Conservation (phyloP, 805 yeast species). For the Kregervanrija delftensis region DNA sequence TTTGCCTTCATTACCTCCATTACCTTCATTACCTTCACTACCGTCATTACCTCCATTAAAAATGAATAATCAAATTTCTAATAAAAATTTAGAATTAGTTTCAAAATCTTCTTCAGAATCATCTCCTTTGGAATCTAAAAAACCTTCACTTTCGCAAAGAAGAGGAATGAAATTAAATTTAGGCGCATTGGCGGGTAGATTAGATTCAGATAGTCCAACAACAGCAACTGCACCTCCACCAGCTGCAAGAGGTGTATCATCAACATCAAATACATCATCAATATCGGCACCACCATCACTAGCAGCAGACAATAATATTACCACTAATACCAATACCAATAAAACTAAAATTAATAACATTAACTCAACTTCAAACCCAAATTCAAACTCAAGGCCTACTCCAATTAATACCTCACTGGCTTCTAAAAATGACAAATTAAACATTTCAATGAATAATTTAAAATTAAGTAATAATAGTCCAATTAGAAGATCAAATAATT, state of each 20-base stretch:
- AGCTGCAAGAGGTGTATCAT: no score
- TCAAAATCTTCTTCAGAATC: slow-evolving; percentile 2
- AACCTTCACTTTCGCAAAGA: slow-evolving; percentile 45
- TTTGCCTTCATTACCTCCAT: background rate
- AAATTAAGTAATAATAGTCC: slow-evolving; percentile 1
- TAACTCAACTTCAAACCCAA: background rate
- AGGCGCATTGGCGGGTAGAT: slow-evolving; percentile 5
- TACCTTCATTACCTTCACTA: background rate
- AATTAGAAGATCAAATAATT: background rate
- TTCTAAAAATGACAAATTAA: background rate
- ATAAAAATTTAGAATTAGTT: background rate
- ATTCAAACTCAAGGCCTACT: background rate
- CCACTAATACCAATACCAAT: background rate
- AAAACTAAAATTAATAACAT: slow-evolving; percentile 16
- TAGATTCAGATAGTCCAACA: slow-evolving; percentile 3
- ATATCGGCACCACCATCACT: no score
- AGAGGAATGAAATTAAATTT: slow-evolving; percentile 48
- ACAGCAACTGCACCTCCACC: background rate
- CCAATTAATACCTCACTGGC: background rate
- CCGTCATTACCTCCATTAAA: background rate
- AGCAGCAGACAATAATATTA: no score
- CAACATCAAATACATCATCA: no score
- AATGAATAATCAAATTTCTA: background rate
- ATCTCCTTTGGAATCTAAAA: slow-evolving; percentile 15
- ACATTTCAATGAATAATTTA: background rate